phyloP scores from a whole-genome alignment of 2,329 filamentous ascomycete genomes.

The Neofusicoccum ribis region DNA sequence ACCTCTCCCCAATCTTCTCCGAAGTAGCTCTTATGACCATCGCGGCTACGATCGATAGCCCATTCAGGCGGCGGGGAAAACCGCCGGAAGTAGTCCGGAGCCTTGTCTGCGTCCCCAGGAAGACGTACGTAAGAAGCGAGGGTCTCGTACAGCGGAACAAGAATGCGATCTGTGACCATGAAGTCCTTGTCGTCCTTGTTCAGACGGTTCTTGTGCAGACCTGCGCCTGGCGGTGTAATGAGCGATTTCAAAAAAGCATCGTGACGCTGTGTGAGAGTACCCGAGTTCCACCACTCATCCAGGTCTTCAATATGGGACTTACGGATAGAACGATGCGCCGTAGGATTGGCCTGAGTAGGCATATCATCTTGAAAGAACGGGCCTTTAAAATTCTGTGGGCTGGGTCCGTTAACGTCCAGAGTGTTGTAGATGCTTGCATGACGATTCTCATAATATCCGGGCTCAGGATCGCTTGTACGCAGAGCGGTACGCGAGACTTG shows the following conservation, averaged over 20 bases:
- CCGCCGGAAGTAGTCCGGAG: slow-evolving; percentile 41
- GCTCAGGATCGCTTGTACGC: slow-evolving; percentile 15
- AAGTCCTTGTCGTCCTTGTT: slow-evolving; percentile 14
- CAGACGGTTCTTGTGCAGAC: slow-evolving; percentile 24
- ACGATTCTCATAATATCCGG: slow-evolving; percentile 2
- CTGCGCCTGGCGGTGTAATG: not conserved
- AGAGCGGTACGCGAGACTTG: slow-evolving; percentile 3
- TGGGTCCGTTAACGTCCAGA: slow-evolving; percentile 25
- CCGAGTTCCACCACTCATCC: slow-evolving; percentile 41
- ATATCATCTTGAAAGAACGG: slow-evolving; percentile 38
- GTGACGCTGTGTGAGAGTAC: slow-evolving; percentile 23
- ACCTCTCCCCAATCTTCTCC: slow-evolving; percentile 25
- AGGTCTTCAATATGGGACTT: slow-evolving; percentile 38
- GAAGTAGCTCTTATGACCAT: slow-evolving; percentile 44
- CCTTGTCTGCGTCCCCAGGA: slow-evolving; percentile 8
- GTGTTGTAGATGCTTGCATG: slow-evolving; percentile 1
- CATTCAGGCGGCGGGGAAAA: slow-evolving; percentile 42
- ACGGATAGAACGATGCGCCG: slow-evolving; percentile 26
- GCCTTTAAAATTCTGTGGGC: slow-evolving; percentile 37
- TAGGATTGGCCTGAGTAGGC: slow-evolving; percentile 32
- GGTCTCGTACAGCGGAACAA: slow-evolving; percentile 46
- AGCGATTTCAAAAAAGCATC: slow-evolving; percentile 4
- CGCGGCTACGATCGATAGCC: slow-evolving; percentile 38
- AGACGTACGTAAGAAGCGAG: slow-evolving; percentile 39
- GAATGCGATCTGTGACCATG: slow-evolving; percentile 34